Percentiles rank a stretch among this genome's conserved stretches.
These are phyloP conservation scores for Penicillium coffeae DNA, from an alignment of 495 filamentous ascomycete genomes.

Conservation along the genomic window DNA sequence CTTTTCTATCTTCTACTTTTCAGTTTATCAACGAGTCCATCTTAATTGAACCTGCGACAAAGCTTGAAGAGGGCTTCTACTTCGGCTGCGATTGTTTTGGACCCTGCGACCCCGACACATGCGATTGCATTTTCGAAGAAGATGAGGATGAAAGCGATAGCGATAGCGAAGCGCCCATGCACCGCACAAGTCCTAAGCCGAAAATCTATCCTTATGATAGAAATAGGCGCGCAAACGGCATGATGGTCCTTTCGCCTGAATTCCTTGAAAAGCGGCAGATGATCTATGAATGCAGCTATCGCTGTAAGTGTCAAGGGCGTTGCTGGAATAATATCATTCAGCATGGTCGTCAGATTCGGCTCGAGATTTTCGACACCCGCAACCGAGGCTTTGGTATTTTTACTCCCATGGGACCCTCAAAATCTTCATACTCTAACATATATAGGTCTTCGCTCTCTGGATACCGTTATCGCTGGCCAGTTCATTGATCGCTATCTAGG, in stretches of 20 bases:
- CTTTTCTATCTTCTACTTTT: constrained; percentile 31
- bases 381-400: constrained; percentile 75
- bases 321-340: constrained; percentile 85
- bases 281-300: constrained; percentile 80
- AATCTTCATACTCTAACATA: constrained; percentile 4
- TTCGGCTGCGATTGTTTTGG: constrained; percentile 37
- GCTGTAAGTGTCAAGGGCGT: constrained; percentile 58
- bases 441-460: constrained; percentile 65
- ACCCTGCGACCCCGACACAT: constrained; percentile 31
- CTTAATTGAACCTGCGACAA: constrained; percentile 31
- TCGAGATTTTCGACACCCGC: constrained; percentile 80
- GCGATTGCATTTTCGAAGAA: constrained; percentile 35
- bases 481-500: constrained; percentile 89
- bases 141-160: constrained; percentile 29
- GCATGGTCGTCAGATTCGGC: constrained; percentile 64
- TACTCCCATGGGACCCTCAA: no score
- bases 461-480: constrained; percentile 68
- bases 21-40: constrained; percentile 43
- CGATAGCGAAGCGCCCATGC: no score
- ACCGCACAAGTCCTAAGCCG: no score
- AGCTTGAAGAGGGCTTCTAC: constrained; percentile 33
- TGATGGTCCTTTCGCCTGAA: constrained; percentile 21
- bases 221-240: not conserved
- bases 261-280: constrained; percentile 33
- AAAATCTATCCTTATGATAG: constrained; percentile 36